phyloP scores from a whole-genome alignment of 331 rosid species.

The Dryas integrifolia region DNA sequence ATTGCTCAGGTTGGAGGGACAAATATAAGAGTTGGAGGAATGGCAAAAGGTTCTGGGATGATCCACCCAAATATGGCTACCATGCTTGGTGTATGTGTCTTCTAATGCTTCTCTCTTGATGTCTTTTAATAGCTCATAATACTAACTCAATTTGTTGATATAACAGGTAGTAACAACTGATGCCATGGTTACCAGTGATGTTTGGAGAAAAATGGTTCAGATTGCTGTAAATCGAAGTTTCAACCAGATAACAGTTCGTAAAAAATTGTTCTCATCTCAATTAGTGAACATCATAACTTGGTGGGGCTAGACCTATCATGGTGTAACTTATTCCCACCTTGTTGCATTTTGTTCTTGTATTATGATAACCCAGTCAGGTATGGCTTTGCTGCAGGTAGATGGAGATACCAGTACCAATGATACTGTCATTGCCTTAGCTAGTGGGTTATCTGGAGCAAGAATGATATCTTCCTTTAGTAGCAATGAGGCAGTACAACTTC shows the following conservation, averaged over 20 bases:
- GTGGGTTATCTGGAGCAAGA: constrained; percentile 73
- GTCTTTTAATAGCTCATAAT: constrained; percentile 5
- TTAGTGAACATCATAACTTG: background rate
- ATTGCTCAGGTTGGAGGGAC: constrained; percentile 67
- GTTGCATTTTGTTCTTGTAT: background rate
- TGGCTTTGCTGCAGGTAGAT: constrained; percentile 62
- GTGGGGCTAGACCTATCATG: background rate
- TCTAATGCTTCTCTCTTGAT: constrained; percentile 18
- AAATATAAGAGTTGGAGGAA: constrained; percentile 77
- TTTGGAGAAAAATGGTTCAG: constrained; percentile 89
- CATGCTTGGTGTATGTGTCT: constrained; percentile 78
- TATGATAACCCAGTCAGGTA: constrained; percentile 6
- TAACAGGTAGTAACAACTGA: constrained; percentile 85
- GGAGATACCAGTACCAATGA: constrained; percentile 98
- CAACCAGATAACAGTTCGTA: constrained; percentile 87
- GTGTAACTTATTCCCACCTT: background rate
- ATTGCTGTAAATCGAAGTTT: constrained; percentile 83
- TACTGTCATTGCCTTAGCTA: constrained; percentile 84
- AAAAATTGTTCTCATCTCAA: constrained; percentile 3
- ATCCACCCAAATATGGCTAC: constrained; percentile 99
- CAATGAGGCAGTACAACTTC: constrained; percentile 69
- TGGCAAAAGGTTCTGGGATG: constrained; percentile 99
- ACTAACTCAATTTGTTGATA: constrained; percentile 7
- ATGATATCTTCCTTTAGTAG: constrained; percentile 57
- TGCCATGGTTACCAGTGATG: constrained; percentile 66